Conservation (phyloP, 176 grass and related monocot species). For the Canna indica region DNA sequence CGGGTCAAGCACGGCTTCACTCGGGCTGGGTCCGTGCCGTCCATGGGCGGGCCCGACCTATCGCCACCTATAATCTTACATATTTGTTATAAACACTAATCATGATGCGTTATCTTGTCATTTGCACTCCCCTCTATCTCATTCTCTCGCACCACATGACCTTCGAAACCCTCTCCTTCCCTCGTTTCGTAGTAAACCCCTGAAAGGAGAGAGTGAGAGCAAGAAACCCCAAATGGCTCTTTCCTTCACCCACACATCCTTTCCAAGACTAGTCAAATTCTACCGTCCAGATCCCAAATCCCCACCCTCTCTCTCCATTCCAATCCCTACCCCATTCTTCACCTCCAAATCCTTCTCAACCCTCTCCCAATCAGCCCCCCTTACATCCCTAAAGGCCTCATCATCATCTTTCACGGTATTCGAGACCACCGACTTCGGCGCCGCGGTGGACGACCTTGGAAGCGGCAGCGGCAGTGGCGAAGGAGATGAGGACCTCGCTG, state of each 20-base stretch:
- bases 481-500: slow-evolving; percentile 8
- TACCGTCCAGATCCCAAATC: not conserved
- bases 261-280: not conserved
- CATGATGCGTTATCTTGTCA: no score
- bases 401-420: slow-evolving; percentile 21
- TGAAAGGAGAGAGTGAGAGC: not conserved
- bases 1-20: no score
- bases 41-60: no score
- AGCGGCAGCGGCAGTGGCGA: slow-evolving; percentile 10
- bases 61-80: no score
- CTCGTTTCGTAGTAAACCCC: not conserved
- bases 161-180: no score
- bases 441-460: not conserved
- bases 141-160: no score
- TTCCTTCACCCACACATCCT: not conserved
- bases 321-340: not conserved
- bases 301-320: not conserved
- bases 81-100: no score
- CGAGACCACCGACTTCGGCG: slow-evolving; percentile 27
- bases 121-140: no score
- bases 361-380: not conserved
- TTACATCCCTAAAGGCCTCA: not conserved
- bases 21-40: no score
- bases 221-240: not conserved
- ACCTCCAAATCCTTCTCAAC: not conserved